Percentiles rank a stretch among this genome's conserved stretches.
These are phyloP conservation scores for Pyricularia sp. DNA, from an alignment of 2,329 filamentous ascomycete genomes.

Conservation along the genomic window DNA sequence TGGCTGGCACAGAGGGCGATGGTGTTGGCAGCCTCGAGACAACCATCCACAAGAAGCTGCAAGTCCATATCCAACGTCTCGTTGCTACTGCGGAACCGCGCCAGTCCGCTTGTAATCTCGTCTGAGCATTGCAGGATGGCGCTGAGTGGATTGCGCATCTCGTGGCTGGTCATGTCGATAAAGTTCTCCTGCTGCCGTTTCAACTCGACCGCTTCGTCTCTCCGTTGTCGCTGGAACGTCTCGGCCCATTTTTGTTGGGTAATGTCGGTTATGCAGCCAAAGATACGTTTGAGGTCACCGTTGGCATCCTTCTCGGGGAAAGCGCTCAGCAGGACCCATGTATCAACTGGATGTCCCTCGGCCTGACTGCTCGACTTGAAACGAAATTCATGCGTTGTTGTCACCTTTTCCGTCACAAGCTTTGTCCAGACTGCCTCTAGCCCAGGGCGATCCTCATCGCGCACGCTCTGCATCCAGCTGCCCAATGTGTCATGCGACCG, in stretches of 20 bases:
- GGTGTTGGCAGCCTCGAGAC: constrained; percentile 66
- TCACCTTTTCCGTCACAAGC: constrained; percentile 25
- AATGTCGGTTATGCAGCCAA: constrained; percentile 39
- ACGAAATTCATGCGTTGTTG: constrained; percentile 36
- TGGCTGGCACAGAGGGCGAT: constrained; percentile 72
- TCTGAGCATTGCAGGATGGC: constrained; percentile 69
- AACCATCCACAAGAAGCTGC: constrained; percentile 38
- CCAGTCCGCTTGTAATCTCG: constrained; percentile 48
- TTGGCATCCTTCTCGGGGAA: constrained; percentile 39
- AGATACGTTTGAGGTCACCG: constrained; percentile 36
- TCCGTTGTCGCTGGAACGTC: constrained; percentile 36
- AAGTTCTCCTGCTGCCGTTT: constrained; percentile 70
- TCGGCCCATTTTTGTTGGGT: constrained; percentile 40
- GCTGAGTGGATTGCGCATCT: constrained; percentile 64
- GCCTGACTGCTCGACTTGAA: constrained; percentile 17
- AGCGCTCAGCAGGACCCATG: constrained; percentile 38
- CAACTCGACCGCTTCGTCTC: constrained; percentile 47
- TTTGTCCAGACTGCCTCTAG: constrained; percentile 30
- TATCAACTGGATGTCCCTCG: background rate
- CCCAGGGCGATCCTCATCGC: constrained; percentile 33
- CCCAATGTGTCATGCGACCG: constrained; percentile 14
- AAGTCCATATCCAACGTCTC: background rate
- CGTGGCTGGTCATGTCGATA: constrained; percentile 59
- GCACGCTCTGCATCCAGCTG: constrained; percentile 32
- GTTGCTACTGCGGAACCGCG: constrained; percentile 15